Base-by-base conservation (phyloP, 2,329 filamentous ascomycete species). In the Fusarium oxysporum region DNA sequence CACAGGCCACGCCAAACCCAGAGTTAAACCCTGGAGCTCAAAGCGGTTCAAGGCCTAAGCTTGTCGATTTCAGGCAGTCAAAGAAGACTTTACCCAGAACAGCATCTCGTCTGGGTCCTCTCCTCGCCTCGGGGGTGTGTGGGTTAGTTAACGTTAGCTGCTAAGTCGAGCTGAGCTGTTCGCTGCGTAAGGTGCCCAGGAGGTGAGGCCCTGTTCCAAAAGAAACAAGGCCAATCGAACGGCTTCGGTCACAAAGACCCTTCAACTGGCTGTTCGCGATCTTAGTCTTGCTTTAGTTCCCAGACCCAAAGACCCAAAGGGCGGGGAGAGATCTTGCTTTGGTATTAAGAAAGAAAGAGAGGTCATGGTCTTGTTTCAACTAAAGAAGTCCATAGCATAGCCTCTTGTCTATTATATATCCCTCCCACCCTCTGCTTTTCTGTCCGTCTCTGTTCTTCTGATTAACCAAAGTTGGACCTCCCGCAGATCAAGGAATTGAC, bases 81-180 rank as follows among this genome's bases (percentile, higher is more conserved):
- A 69, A 71, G 62, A 56, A 68, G 65, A 64, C 75, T 69, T 76
- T 77, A 43, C 74, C 76, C 57, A 78, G 75, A 77, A 67, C 76
- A 78, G 73, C 57, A 62, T 32, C 47, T 48, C 41, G 28, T 56
- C 37, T 53, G 32, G 54, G 38, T 33, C 19, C 33, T 47, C 25
- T 47, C 21, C 28, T 47, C 25, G 13, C 19, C 23, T 45, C 8
- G 43, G 43, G 23, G 41, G 41, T 30, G 58, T 35, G 57, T 50
- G 32, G 30, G 55, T 50, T 44, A 17, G 41, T 23, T 51, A 56
- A 30, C 45, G 28, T 16, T 51, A 35, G 48, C 23, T 53, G n/a
- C 48, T 37, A 37, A 53, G 33, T 37, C 40, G 33, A 30, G 33
- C 54, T 37, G 37, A 38, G 38, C 35, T 38, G 64, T 51, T 66